These are phyloP conservation scores for Gossypium herbaceum DNA, from an alignment of 345 rosid species.

Conservation along the genomic window DNA sequence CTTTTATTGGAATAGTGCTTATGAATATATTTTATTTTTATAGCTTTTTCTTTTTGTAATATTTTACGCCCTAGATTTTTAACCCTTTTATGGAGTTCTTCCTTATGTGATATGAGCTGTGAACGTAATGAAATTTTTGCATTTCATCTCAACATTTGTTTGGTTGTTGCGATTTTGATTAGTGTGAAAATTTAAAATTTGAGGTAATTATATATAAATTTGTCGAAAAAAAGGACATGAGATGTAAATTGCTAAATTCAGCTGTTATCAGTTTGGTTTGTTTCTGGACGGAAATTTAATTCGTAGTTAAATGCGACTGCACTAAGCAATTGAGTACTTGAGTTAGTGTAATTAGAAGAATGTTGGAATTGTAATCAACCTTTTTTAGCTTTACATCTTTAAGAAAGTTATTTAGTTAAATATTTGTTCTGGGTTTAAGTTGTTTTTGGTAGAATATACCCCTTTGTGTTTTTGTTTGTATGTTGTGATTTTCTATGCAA, in stretches of 20 bases:
- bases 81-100: neutral
- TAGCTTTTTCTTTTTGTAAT: neutral
- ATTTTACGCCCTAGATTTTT: conserved; percentile 11
- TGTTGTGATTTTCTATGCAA: conserved; percentile 1
- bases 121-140: neutral
- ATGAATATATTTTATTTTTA: neutral
- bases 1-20: neutral
- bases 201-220: neutral
- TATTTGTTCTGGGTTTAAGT: neutral
- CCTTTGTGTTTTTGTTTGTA: neutral
- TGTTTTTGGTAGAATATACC: neutral
- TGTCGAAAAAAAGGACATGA: neutral
- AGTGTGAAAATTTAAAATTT: neutral
- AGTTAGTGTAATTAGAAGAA: neutral
- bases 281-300: neutral
- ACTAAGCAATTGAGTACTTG: neutral
- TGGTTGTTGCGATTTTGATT: neutral
- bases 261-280: neutral
- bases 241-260: neutral
- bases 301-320: neutral
- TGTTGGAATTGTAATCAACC: neutral
- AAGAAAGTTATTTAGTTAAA: neutral
- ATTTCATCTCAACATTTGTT: neutral
- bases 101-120: neutral
- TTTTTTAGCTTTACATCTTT: neutral